These are phyloP conservation scores for Amoeboaphelidium occidentale DNA, from an alignment of 371 early-diverging fungal species.

Conservation along the genomic window DNA sequence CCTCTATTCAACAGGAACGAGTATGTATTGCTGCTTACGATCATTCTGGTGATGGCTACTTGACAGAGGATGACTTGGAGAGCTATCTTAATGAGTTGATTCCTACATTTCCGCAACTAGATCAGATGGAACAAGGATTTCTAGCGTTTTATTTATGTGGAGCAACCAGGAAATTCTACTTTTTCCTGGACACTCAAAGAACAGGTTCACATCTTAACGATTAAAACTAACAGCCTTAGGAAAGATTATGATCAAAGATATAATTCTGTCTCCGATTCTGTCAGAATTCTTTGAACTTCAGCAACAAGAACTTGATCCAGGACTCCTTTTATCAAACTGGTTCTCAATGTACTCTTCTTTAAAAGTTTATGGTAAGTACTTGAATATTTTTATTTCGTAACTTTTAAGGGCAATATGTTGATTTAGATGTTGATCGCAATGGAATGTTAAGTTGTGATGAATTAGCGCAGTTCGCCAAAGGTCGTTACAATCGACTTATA, in stretches of 20 bases:
- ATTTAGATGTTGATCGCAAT: neutral
- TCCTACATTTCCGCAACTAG: neutral
- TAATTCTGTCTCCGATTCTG: conserved; percentile 17
- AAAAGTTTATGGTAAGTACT: neutral
- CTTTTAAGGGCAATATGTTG: too few species aligned
- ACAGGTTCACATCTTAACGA: too few species aligned
- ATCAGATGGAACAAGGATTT: neutral
- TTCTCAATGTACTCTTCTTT: neutral
- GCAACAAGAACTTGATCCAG: conserved; percentile 8
- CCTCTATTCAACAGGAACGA: neutral
- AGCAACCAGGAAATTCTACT: neutral
- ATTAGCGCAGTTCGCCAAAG: neutral
- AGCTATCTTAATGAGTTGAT: neutral
- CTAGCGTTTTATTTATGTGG: neutral
- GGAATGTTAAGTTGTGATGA: neutral
- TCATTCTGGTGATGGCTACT: neutral
- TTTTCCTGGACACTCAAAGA: neutral
- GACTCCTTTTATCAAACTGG: neutral
- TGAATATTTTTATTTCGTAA: too few species aligned
- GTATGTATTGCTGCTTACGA: neutral
- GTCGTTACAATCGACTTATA: neutral
- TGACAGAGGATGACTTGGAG: neutral
- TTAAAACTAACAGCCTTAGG: too few species aligned
- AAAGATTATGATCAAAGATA: neutral
- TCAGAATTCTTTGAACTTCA: conserved; percentile 22